Evolutionary conservation across 2,329 filamentous ascomycete species (phyloP), one percentile per base, ranked within the genome.

Genomic region (Aspergillus neoniger): DNA sequence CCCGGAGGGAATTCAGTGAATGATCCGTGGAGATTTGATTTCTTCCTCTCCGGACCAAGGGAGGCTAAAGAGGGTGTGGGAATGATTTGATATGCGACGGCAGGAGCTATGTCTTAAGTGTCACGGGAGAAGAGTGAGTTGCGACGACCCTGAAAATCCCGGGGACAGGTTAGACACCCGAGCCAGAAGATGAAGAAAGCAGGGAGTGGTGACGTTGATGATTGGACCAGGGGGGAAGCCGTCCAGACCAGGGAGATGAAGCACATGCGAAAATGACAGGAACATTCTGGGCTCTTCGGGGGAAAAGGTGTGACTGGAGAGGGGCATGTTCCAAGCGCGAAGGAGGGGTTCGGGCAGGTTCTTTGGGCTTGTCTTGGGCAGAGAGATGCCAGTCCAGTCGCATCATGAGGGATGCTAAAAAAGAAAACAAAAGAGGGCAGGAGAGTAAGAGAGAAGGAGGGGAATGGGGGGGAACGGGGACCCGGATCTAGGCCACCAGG

Each of bases 221-320:
- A 67, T 67, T 66, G 65, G 65, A 19, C 57, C 51, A 36, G 32
- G 53, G 58, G 55, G 52, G 49, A 62, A 59, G 25, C 38, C 41
- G 52, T 28, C 19, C 39, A 55, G 41, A 19, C 39, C 50, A 49
- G 25, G 28, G 47, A 59, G 23, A 43, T 19, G 30, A 55, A 53
- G 53, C 54, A 64, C 59, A 56, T 61, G 50, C 52, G 55, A 47
- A 50, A 36, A 39, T 53, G 32, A 50, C 47, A 62, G 58, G 63
- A 63, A 64, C 58, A 60, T 65, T 67, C 65, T 64, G 56, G 65
- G 55, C 63, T 61, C 54, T 61, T 60, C 55, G 56, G 25, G 38
- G 38, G 53, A 15, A n/a, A 30, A 41, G 49, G 21, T 50, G 39
- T 36, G 32, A 36, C 32, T 36, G 32, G 21, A 50, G 39, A 49